Conservation (phyloP, 1,284 basidiomycete genomes). For the Heterobasidion parviporum region DNA sequence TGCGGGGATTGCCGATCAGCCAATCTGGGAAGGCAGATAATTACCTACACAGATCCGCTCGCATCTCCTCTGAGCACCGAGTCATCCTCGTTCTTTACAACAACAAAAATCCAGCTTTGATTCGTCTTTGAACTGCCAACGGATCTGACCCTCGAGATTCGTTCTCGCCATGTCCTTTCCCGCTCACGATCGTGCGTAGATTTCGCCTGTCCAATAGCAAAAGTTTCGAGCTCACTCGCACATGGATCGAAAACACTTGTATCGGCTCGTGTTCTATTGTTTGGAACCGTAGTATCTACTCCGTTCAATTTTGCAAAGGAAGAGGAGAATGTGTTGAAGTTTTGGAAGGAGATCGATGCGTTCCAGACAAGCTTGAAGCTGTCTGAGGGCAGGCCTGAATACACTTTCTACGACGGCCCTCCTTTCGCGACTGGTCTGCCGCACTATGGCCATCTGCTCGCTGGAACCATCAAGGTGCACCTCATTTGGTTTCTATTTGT, state of each 20-base stretch:
- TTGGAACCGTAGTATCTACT: slow-evolving; percentile 43
- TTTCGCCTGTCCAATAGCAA: neutral
- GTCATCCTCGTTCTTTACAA: neutral
- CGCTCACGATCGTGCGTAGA: slow-evolving; percentile 59
- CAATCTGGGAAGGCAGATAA: neutral
- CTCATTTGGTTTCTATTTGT: slow-evolving; percentile 1
- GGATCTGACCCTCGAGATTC: neutral
- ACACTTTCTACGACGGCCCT: slow-evolving; percentile 96
- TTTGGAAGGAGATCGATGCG: slow-evolving; percentile 96
- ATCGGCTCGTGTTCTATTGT: neutral
- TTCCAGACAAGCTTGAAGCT: slow-evolving; percentile 93
- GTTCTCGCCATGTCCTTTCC: slow-evolving; percentile 51
- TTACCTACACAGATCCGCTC: neutral
- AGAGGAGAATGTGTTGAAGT: slow-evolving; percentile 88
- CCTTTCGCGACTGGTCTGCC: slow-evolving; percentile 97
- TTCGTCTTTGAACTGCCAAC: neutral
- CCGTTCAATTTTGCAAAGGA: slow-evolving; percentile 87
- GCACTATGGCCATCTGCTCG: slow-evolving; percentile 89
- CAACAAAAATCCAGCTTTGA: too few species aligned
- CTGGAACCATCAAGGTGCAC: slow-evolving; percentile 91
- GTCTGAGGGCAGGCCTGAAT: slow-evolving; percentile 84
- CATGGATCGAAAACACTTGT: neutral
- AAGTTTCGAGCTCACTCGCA: too few species aligned
- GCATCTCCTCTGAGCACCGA: neutral
- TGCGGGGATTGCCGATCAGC: neutral